Base-by-base conservation (phyloP, 352 stramenopile genomes). In the Phytopythium mirpurense region DNA sequence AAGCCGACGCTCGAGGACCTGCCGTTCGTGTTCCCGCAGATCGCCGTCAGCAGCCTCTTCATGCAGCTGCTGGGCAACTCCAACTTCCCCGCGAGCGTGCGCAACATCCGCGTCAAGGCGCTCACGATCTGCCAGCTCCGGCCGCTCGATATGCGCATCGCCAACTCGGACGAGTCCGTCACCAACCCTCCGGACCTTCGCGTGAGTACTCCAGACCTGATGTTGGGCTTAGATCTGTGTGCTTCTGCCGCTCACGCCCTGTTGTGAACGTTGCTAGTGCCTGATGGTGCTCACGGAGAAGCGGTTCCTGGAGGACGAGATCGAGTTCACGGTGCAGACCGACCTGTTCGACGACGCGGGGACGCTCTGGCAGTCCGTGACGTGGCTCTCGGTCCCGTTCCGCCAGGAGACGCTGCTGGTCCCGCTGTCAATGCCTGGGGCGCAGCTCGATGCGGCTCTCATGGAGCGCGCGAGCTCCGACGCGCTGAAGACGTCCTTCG, bases 61-160 rank as follows among this genome's bases (percentile, higher is more conserved):
- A 52, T 93, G 46, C 83, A 93, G 54, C 56, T 93, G 36, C 59
- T 91, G 21, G 83, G 80, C 23, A 91, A 93, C 66, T 93, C 83
- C 5, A 70, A 93, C 51, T 93, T 93, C 53, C 83, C 83, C 3
- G 54, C 66, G 19, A 83, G 71, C 35, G 67, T 88, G 32, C 58
- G 59, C 11, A 45, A 68, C 10, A 45, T 90, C 29, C 74, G 68
- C 18, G 61, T 84, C 35, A 91, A 90, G 64, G 72, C 70, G 38
- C 54, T 93, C n/a, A 88, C 72, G 31, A 81, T 93, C 46, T 83
- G 78, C 43, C 80, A 93, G 51, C 53, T 93, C 34, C 67, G 78
- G 8, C 68, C 69, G 6, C 64, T 93, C 21, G 61, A 89, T 49
- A 88, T 91, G 81, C 77, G 78, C 48, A 84, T 84, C 51, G 69